A percentile compares a stretch with the other conserved stretches of the same genome.
Evolutionary conservation across 768 basidiomycete species (phyloP).

Genomic region (Tylopilus subfusipes): DNA sequence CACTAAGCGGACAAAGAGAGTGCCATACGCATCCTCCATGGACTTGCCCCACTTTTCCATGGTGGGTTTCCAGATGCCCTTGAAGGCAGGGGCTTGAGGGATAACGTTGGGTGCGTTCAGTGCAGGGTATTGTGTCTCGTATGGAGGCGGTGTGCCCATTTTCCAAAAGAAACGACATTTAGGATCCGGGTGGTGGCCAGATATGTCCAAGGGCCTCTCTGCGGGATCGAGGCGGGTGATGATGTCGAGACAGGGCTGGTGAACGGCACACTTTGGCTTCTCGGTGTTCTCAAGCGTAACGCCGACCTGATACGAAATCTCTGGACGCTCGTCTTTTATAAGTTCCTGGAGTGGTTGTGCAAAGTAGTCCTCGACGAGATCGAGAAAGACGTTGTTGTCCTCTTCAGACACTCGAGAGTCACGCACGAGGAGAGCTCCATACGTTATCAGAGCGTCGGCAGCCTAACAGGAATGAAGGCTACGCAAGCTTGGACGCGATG

Average conservation of each 20-base stretch:
- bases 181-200: slow-evolving; percentile 79
- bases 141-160: slow-evolving; percentile 72
- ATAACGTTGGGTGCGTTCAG: slow-evolving; percentile 82
- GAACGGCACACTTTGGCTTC: slow-evolving; percentile 80
- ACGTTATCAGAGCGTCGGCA: slow-evolving; percentile 75
- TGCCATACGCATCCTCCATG: slow-evolving; percentile 82
- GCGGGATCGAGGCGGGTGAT: slow-evolving; percentile 72
- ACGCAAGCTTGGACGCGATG: not conserved
- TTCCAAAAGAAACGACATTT: slow-evolving; percentile 95
- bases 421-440: slow-evolving; percentile 81
- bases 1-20: slow-evolving; percentile 1
- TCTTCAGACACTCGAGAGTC: slow-evolving; percentile 82
- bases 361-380: slow-evolving; percentile 94
- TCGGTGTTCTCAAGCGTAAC: slow-evolving; percentile 97
- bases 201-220: slow-evolving; percentile 84
- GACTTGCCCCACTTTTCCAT: slow-evolving; percentile 86
- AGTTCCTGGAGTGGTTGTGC: slow-evolving; percentile 60
- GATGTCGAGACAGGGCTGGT: slow-evolving; percentile 77
- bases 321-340: slow-evolving; percentile 76
- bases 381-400: slow-evolving; percentile 80
- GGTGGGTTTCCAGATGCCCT: slow-evolving; percentile 59
- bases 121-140: slow-evolving; percentile 71
- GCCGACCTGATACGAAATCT: slow-evolving; percentile 88
- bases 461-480: slow-evolving; percentile 43
- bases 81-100: slow-evolving; percentile 58